A percentile compares a stretch with the other conserved stretches of the same genome.
phyloP scores from a whole-genome alignment of 345 rosid species.

The Abelmoschus esculentus region DNA sequence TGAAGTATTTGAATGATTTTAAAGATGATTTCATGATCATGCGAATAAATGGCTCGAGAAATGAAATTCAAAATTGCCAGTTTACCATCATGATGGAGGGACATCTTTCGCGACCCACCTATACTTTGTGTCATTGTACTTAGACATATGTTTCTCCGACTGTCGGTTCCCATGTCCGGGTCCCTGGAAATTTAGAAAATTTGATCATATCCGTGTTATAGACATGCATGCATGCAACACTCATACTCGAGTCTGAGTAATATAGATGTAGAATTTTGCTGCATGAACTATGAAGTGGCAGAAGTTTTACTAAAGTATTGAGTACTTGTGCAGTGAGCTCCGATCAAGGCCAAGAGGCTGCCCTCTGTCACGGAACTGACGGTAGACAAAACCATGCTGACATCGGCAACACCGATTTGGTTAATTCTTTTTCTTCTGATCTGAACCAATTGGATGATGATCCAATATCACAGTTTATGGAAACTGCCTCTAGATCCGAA shows the following conservation, averaged over 20 bases:
- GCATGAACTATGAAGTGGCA: background rate
- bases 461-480: constrained; percentile 58
- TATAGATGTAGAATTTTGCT: background rate
- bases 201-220: background rate
- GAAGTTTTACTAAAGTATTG: constrained; percentile 4
- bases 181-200: background rate
- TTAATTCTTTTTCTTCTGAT: constrained; percentile 21
- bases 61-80: background rate
- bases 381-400: constrained; percentile 11
- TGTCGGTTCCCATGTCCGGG: background rate
- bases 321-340: constrained; percentile 20
- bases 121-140: background rate
- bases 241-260: background rate
- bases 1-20: constrained; percentile 13
- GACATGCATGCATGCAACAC: background rate
- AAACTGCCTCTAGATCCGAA: constrained; percentile 38
- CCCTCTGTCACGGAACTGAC: constrained; percentile 25
- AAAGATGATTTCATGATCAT: background rate
- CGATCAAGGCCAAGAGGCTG: constrained; percentile 9
- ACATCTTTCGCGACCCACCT: background rate
- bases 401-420: constrained; percentile 16
- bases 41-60: background rate
- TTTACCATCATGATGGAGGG: background rate
- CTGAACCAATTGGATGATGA: constrained; percentile 33
- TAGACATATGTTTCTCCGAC: background rate